These are phyloP conservation scores for Aspergillus nomiae DNA, from an alignment of 2,329 filamentous ascomycete genomes.

Conservation along the genomic window DNA sequence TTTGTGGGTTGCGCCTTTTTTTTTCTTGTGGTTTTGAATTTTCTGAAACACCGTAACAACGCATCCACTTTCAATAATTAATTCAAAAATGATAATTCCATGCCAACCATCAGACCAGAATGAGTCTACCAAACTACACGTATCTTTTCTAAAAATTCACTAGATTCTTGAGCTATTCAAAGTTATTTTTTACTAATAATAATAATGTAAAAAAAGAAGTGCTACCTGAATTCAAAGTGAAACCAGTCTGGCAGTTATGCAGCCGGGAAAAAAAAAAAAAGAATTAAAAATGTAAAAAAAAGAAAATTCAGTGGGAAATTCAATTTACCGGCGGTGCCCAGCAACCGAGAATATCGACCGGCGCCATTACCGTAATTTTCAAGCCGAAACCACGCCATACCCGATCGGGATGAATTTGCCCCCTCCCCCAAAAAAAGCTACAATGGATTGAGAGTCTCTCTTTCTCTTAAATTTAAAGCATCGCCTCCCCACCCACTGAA, in stretches of 20 bases:
- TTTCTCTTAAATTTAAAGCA: conserved; percentile 23
- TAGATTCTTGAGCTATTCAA: neutral
- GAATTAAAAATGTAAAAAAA: neutral
- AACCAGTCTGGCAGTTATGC: neutral
- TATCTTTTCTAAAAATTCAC: neutral
- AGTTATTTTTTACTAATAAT: no score
- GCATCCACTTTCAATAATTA: conserved; percentile 1
- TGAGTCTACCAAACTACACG: neutral
- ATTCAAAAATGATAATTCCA: neutral
- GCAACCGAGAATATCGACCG: conserved; percentile 10
- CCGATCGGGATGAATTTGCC: conserved; percentile 16
- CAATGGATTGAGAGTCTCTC: conserved; percentile 4
- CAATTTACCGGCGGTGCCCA: conserved; percentile 10
- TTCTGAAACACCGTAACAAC: conserved; percentile 10
- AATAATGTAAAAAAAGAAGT: neutral
- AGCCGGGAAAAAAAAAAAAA: neutral
- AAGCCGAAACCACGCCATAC: conserved; percentile 9
- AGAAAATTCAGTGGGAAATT: neutral
- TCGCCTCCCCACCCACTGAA: conserved; percentile 20
- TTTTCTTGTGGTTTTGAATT: conserved; percentile 4
- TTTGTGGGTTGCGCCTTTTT: neutral
- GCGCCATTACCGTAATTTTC: conserved; percentile 20
- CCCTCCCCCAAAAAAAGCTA: conserved; percentile 16
- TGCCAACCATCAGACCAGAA: neutral
- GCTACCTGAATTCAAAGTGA: neutral